phyloP scores from a whole-genome alignment of 148 eudicot species.

The Hydrangea macrophylla region DNA sequence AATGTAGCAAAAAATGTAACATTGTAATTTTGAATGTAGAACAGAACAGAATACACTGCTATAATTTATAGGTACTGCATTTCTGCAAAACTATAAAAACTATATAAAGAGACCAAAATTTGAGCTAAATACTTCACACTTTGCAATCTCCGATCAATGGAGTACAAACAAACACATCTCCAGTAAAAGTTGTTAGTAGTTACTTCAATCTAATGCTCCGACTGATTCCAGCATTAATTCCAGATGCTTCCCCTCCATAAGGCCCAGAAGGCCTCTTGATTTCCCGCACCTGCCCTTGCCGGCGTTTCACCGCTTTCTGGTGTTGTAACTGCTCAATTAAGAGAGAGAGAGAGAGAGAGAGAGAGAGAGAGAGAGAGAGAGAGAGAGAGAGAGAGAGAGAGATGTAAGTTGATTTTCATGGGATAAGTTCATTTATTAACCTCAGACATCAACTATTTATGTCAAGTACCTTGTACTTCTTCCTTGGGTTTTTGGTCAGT shows the following conservation, averaged over 20 bases:
- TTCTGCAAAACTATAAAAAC: too few species aligned
- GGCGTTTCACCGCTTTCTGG: conserved; percentile 34
- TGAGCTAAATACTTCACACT: too few species aligned
- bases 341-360: not conserved
- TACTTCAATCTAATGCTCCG: conserved; percentile 54
- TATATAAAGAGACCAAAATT: too few species aligned
- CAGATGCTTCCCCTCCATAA: conserved; percentile 67
- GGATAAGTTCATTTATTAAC: not conserved
- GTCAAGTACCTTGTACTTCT: conserved; percentile 59
- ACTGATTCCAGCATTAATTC: conserved; percentile 60
- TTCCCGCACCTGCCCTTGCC: conserved; percentile 66
- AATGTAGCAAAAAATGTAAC: too few species aligned
- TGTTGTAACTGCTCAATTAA: conserved; percentile 44
- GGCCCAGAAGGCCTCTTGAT: conserved; percentile 37
- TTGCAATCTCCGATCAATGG: too few species aligned
- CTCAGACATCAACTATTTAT: not conserved
- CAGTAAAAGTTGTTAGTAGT: not conserved
- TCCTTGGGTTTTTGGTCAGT: conserved; percentile 67
- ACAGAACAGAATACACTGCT: too few species aligned
- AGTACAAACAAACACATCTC: too few species aligned
- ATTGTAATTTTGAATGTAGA: too few species aligned
- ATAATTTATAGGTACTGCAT: too few species aligned
- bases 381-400: too few species aligned
- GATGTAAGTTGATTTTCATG: not conserved
- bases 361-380: not conserved